Percentiles rank a stretch among this genome's conserved stretches.
phyloP scores from a whole-genome alignment of 2,329 filamentous ascomycete genomes.

The Metarhizium rileyi region DNA sequence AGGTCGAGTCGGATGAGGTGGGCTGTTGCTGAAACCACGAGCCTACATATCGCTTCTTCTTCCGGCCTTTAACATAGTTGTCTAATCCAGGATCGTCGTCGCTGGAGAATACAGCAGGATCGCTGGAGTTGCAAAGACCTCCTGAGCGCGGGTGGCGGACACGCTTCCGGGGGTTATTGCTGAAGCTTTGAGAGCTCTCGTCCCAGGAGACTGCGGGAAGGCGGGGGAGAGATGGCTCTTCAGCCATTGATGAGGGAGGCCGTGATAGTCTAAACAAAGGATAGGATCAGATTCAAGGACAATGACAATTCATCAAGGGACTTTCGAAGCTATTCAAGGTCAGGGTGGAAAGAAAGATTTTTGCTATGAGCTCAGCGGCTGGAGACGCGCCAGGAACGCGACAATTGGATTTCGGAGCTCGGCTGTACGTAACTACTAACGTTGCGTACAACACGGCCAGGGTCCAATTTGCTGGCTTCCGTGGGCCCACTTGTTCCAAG shows the following conservation, averaged over 20 bases:
- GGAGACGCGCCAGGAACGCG: slow-evolving; percentile 4
- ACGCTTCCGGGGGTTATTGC: slow-evolving; percentile 30
- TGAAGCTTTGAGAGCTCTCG: slow-evolving; percentile 28
- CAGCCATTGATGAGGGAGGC: slow-evolving; percentile 20
- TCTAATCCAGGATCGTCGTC: slow-evolving; percentile 60
- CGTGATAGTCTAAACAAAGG: neutral
- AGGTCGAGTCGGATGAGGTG: slow-evolving; percentile 38
- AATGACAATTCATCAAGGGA: neutral
- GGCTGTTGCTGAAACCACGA: slow-evolving; percentile 57
- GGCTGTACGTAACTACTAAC: slow-evolving; percentile 1
- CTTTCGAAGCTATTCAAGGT: neutral
- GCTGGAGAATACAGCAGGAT: slow-evolving; percentile 61
- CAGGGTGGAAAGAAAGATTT: neutral
- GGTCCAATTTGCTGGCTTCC: slow-evolving; percentile 1
- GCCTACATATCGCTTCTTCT: slow-evolving; percentile 55
- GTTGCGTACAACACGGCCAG: no score
- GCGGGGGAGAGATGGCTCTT: slow-evolving; percentile 31
- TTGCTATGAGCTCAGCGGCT: neutral
- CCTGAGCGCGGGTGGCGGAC: slow-evolving; percentile 19
- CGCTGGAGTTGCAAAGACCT: slow-evolving; percentile 50
- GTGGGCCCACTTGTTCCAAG: neutral
- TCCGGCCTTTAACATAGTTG: slow-evolving; percentile 48
- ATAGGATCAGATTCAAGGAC: neutral
- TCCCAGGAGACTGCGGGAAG: slow-evolving; percentile 30
- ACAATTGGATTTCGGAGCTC: neutral